Evolutionary conservation across 2,329 filamentous ascomycete species (phyloP).

Genomic region (Aspergillus brasiliensis): DNA sequence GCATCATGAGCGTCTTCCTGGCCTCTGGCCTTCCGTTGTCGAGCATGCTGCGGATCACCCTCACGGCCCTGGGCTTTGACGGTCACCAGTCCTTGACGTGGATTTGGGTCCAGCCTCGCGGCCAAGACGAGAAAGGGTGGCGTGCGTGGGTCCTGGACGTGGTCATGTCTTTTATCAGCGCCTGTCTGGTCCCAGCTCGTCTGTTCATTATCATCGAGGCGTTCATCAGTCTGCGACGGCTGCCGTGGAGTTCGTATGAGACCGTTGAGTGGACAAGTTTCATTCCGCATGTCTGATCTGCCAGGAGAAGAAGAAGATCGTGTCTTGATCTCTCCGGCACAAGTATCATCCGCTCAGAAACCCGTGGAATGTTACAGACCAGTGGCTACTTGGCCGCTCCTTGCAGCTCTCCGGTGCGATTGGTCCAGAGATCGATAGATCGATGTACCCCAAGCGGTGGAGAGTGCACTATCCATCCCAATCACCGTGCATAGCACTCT

Average conservation of each 20-base stretch:
- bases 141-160: constrained; percentile 1
- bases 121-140: not conserved
- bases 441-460: too few relatives aligned
- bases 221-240: constrained; percentile 1
- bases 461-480: too few relatives aligned
- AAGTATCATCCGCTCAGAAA: too few relatives aligned
- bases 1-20: not conserved
- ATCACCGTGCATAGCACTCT: too few relatives aligned
- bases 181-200: not conserved
- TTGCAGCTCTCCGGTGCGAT: too few relatives aligned
- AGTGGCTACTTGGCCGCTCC: too few relatives aligned
- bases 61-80: not conserved
- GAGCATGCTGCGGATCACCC: not conserved
- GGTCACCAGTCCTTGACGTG: not conserved
- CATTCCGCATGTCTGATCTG: constrained; percentile 1
- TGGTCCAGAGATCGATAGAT: too few relatives aligned
- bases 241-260: constrained; percentile 18
- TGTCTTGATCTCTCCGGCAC: not conserved
- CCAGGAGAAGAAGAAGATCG: not conserved
- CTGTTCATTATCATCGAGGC: constrained; percentile 4
- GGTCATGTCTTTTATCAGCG: not conserved
- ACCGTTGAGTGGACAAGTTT: constrained; percentile 15
- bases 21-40: not conserved
- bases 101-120: not conserved
- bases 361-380: too few relatives aligned